Percentiles rank a stretch among this genome's conserved stretches.
Conservation (phyloP, 257 asterid species). For the Verbena officinalis region DNA sequence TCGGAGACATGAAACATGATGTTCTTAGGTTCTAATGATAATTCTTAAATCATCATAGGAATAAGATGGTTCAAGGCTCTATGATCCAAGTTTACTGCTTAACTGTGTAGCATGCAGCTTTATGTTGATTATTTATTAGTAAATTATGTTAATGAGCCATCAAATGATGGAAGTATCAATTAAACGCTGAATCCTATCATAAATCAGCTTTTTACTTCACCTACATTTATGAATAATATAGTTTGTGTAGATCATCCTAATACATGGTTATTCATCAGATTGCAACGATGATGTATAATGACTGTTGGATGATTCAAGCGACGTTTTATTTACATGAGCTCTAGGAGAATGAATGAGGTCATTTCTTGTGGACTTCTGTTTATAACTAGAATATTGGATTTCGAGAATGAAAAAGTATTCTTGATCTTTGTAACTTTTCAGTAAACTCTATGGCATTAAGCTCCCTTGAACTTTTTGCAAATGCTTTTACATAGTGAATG, state of each 20-base stretch:
- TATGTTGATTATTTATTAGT: conserved; percentile 22
- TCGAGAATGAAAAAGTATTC: conserved; percentile 6
- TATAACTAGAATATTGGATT: conserved; percentile 23
- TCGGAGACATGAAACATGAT: conserved; percentile 2
- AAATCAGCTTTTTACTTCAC: conserved; percentile 13
- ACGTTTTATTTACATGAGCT: conserved; percentile 48
- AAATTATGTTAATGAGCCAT: conserved; percentile 2
- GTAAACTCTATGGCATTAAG: background rate
- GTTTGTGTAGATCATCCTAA: conserved; percentile 54
- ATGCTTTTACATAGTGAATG: background rate
- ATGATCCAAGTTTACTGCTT: conserved; percentile 16
- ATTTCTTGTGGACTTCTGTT: too few species aligned
- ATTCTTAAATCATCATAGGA: background rate
- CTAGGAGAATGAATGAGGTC: conserved; percentile 53
- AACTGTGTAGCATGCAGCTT: conserved; percentile 26
- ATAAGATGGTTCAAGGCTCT: conserved; percentile 8
- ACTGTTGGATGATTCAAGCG: conserved; percentile 56
- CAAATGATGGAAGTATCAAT: conserved; percentile 21
- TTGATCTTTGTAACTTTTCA: conserved; percentile 25
- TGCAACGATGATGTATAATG: conserved; percentile 81
- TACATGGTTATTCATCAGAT: conserved; percentile 71
- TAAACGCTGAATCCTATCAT: conserved; percentile 19
- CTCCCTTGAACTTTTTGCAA: background rate
- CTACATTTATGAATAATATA: conserved; percentile 31
- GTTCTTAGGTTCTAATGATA: background rate